These are phyloP conservation scores for Tuber microsphaerosporum DNA, from an alignment of 495 filamentous ascomycete genomes.

Conservation along the genomic window DNA sequence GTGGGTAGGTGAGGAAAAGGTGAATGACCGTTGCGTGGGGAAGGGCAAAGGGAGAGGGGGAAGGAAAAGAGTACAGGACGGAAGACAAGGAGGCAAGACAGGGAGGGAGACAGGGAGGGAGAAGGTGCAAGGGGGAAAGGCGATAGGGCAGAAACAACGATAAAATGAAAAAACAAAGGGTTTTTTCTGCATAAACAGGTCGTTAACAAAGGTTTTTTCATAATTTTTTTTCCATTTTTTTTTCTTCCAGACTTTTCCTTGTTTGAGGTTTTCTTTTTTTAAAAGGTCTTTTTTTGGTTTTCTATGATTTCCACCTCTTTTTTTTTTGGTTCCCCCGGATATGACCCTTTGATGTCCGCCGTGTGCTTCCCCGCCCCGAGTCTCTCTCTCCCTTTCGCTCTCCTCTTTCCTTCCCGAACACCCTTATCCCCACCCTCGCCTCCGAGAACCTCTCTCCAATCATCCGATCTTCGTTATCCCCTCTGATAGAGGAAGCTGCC, in stretches of 20 bases:
- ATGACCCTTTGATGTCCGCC: conserved; percentile 4
- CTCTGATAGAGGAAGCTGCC: background rate
- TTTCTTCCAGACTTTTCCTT: background rate
- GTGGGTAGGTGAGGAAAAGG: background rate
- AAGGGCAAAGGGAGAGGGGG: background rate
- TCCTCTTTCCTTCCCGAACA: background rate
- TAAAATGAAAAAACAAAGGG: conserved; percentile 1
- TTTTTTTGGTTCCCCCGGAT: background rate
- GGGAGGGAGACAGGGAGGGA: background rate
- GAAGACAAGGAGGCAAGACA: background rate
- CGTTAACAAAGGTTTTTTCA: conserved; percentile 6
- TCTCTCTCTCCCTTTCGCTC: background rate
- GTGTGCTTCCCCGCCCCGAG: background rate
- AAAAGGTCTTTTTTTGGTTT: background rate
- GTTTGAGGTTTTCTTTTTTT: background rate
- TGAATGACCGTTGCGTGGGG: background rate
- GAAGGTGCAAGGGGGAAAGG: background rate
- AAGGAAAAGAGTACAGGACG: background rate
- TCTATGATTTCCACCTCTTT: background rate
- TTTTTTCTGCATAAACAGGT: background rate
- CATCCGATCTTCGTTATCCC: background rate
- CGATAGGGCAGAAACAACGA: background rate
- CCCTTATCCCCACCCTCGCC: background rate
- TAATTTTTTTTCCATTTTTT: background rate
- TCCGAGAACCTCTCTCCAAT: background rate